Conservation (phyloP, 805 yeast genomes). For the Huiozyma sinensis region DNA sequence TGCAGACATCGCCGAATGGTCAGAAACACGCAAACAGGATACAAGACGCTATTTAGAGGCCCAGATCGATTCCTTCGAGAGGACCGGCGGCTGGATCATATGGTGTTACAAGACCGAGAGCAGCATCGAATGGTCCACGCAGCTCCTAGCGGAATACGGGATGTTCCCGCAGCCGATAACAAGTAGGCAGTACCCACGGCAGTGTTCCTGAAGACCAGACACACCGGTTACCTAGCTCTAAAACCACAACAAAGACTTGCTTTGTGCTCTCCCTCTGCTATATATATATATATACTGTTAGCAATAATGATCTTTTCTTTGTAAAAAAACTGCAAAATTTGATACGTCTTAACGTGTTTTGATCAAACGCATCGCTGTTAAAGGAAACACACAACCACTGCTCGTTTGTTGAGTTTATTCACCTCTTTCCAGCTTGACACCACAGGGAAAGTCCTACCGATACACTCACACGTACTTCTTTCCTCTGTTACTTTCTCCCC, state of each 20-base stretch:
- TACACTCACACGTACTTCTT: not conserved
- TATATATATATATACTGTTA: no score
- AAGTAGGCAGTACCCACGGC: constrained; percentile 59
- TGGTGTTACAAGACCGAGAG: constrained; percentile 92
- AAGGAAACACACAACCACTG: no score
- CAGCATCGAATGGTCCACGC: constrained; percentile 79
- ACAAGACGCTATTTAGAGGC: constrained; percentile 76
- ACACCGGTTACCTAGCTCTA: no score
- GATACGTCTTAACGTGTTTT: no score
- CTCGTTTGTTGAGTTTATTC: no score
- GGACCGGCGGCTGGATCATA: constrained; percentile 77
- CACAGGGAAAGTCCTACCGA: not conserved
- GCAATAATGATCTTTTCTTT: no score
- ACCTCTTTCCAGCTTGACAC: no score
- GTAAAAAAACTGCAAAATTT: no score
- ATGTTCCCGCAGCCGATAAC: constrained; percentile 75
- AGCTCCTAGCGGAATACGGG: constrained; percentile 42
- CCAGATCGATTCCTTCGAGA: constrained; percentile 76
- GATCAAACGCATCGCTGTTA: no score
- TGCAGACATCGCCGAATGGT: constrained; percentile 45
- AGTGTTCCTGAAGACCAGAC: constrained; percentile 34
- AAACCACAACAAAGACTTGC: no score
- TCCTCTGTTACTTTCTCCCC: not conserved
- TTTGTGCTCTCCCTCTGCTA: no score
- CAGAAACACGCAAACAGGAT: constrained; percentile 41